Conservation (phyloP, 2,329 filamentous ascomycete species). For the Colletotrichum paranaense region DNA sequence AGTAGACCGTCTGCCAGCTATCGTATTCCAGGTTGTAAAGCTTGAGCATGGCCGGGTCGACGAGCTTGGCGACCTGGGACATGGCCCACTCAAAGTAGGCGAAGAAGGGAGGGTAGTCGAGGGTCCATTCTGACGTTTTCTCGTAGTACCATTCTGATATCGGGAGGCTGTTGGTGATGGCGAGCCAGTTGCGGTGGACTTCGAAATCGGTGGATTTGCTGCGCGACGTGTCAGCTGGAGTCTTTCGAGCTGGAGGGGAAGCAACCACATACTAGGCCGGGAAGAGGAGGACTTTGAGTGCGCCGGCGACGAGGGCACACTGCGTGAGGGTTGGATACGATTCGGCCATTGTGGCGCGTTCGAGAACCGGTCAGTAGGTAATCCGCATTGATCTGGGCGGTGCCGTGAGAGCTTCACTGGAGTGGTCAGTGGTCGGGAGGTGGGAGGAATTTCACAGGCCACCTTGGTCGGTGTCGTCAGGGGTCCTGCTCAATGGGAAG, state of each 20-base stretch:
- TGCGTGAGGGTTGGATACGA: conserved; percentile 89
- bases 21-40: conserved; percentile 86
- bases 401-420: conserved; percentile 25
- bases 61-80: conserved; percentile 81
- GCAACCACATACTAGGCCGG: conserved; percentile 83
- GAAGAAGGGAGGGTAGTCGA: conserved; percentile 98
- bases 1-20: conserved; percentile 94
- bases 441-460: conserved; percentile 27
- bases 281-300: conserved; percentile 91
- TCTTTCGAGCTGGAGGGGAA: background rate
- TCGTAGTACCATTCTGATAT: conserved; percentile 95
- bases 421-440: background rate
- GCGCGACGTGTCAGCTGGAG: conserved; percentile 38
- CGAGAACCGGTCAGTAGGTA: background rate
- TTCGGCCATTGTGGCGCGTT: conserved; percentile 73
- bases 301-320: conserved; percentile 86
- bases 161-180: conserved; percentile 90
- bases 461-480: conserved; percentile 23
- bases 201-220: conserved; percentile 99
- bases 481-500: conserved; percentile 20
- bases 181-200: conserved; percentile 98
- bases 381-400: conserved; percentile 36
- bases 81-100: conserved; percentile 96
- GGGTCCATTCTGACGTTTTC: conserved; percentile 98
- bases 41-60: conserved; percentile 84